A percentile compares a stretch with the other conserved stretches of the same genome.
Evolutionary conservation across 1,284 basidiomycete species (phyloP).

Genomic region (Irpex rosettiformis): DNA sequence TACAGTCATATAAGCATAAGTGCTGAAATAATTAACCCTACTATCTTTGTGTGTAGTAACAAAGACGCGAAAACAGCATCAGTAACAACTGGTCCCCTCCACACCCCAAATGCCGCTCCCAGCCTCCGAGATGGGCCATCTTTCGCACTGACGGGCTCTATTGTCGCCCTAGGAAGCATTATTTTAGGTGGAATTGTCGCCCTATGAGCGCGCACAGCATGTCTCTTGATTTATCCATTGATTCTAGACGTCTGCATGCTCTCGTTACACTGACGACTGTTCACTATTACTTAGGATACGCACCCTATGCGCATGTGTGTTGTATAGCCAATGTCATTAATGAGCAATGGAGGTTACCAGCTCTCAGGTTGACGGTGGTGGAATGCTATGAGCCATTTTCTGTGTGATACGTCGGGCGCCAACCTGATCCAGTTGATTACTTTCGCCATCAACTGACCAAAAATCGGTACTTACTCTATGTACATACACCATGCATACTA

Average conservation of each 20-base stretch:
- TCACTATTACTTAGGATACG: too few relatives aligned
- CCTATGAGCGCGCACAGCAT: constrained; percentile 1
- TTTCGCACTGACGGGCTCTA: constrained; percentile 1
- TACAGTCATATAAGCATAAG: not conserved
- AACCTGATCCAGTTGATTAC: too few relatives aligned
- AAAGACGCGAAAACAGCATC: not conserved
- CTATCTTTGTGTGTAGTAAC: not conserved
- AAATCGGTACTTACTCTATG: too few relatives aligned
- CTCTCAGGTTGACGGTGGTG: too few relatives aligned
- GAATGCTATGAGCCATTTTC: too few relatives aligned
- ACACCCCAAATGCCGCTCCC: constrained; percentile 1
- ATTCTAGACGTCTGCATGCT: not conserved
- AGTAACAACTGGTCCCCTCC: not conserved
- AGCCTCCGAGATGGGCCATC: not conserved
- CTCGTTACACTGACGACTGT: too few relatives aligned
- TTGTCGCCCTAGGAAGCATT: constrained; percentile 6
- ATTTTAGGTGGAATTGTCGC: constrained; percentile 10
- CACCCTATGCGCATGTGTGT: too few relatives aligned
- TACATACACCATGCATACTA: too few relatives aligned
- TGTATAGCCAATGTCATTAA: too few relatives aligned
- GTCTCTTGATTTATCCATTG: not conserved
- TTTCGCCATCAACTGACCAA: too few relatives aligned
- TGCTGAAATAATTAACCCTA: not conserved
- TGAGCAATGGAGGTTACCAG: too few relatives aligned
- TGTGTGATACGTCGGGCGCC: too few relatives aligned